Evolutionary conservation across 495 filamentous ascomycete genomes (phyloP).

Genomic region (Cladorrhinum samala): DNA sequence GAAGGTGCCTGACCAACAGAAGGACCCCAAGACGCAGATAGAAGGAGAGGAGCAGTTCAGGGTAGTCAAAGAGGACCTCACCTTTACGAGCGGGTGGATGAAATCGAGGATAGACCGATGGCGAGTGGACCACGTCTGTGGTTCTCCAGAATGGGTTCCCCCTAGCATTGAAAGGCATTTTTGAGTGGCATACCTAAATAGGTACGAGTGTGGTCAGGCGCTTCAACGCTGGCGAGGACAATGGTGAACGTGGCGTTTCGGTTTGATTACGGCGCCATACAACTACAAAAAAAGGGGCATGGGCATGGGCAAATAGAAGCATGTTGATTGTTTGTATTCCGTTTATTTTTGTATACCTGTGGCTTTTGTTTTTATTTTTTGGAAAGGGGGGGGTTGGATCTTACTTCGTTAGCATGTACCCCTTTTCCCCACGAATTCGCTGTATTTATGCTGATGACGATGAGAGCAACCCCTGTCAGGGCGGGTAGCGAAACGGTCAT

Average conservation of each 20-base stretch:
- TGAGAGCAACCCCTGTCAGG: too few relatives aligned
- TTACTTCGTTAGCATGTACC: too few relatives aligned
- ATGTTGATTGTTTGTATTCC: too few relatives aligned
- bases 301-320: background rate
- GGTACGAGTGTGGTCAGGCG: too few relatives aligned
- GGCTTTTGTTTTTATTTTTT: too few relatives aligned
- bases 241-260: too few relatives aligned
- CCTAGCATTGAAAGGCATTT: slow-evolving; percentile 11
- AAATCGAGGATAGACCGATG: slow-evolving; percentile 7
- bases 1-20: background rate
- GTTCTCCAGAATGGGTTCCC: slow-evolving; percentile 7
- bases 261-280: background rate
- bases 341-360: too few relatives aligned
- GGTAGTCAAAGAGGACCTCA: background rate
- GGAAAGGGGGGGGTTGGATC: too few relatives aligned
- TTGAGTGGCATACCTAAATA: background rate
- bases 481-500: too few relatives aligned
- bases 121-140: background rate
- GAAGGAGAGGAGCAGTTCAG: background rate
- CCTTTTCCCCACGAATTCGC: too few relatives aligned
- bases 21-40: background rate
- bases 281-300: background rate
- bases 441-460: too few relatives aligned
- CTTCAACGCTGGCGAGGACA: too few relatives aligned
- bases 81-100: slow-evolving; percentile 14